Evolutionary conservation across 2,329 filamentous ascomycete genomes (phyloP), one percentile per base, ranked within the genome.

Genomic region (Claviceps citrina): DNA sequence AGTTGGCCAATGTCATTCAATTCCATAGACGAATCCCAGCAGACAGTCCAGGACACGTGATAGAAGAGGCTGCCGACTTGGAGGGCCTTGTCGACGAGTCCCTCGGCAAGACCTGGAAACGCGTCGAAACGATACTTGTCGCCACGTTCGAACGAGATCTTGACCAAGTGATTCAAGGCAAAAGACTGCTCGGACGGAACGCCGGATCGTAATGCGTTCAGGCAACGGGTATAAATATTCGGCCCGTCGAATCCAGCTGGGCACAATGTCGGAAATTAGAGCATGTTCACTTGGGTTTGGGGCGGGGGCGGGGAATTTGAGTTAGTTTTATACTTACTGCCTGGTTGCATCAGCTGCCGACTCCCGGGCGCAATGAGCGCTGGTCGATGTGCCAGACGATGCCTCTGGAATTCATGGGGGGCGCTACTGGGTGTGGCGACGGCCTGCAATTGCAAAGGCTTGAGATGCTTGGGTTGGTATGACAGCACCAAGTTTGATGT

Each of bases 81-180:
- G 37, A 95, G 66, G 2, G 82, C 78, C 54, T 93, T 93, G 45
- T 86, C 81, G 41, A 93, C 77, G 8, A 98, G 70, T 3, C 84
- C 83, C 58, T 96, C 91, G 0, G 85, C 84, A 22, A 98, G 70
- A 8, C 84, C 80, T 1, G 84, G 81, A 50, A 95, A 96, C 5
- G 84, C 83, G 50, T 93, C 86, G 49, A 96, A 95, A 44, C 84
- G 82, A 62, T 93, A 95, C 59, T 94, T 94, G 56, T 96, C 91
- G 34, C 89, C 89, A 32, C 87, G 76, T 58, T 96, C 87, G 54
- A 81, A 91, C 0, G 87, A 95, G 22, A 96, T 95, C 56, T 94
- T 93, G 44, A 96, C 86, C 4, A 96, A 65, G 52, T 96, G 89
- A 51, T 93, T 85, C 9, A 96, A 66, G 0, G 86, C 89, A 60